Evolutionary conservation across 257 asterid genomes (phyloP).

Genomic region (Lycium ferocissimum): DNA sequence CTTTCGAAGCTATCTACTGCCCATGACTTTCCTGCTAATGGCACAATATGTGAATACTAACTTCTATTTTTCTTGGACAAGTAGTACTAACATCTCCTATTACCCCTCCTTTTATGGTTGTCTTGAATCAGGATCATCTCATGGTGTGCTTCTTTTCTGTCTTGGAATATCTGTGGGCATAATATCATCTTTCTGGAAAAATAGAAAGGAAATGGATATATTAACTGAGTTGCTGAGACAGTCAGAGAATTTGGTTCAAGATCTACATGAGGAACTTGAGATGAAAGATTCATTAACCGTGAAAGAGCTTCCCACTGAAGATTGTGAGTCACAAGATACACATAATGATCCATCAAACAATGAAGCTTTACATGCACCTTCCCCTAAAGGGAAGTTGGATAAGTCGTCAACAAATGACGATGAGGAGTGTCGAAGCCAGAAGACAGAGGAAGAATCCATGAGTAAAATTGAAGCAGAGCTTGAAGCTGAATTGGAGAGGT

Average conservation of each 20-base stretch:
- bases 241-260: slow-evolving; percentile 77
- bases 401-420: slow-evolving; percentile 19
- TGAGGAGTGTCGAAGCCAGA: slow-evolving; percentile 44
- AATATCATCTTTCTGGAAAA: slow-evolving; percentile 56
- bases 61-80: no score
- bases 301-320: slow-evolving; percentile 59
- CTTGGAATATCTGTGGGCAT: slow-evolving; percentile 79
- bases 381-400: slow-evolving; percentile 47
- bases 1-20: slow-evolving; percentile 4
- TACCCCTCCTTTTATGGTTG: slow-evolving; percentile 30
- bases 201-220: slow-evolving; percentile 63
- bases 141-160: slow-evolving; percentile 55
- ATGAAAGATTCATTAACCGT: slow-evolving; percentile 88
- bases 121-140: slow-evolving; percentile 64
- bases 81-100: background rate
- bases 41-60: slow-evolving; percentile 7
- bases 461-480: slow-evolving; percentile 94
- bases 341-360: slow-evolving; percentile 40
- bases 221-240: slow-evolving; percentile 67
- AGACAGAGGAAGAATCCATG: slow-evolving; percentile 65
- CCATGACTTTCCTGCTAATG: background rate
- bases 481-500: slow-evolving; percentile 87
- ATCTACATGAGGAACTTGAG: slow-evolving; percentile 93
- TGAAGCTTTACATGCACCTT: slow-evolving; percentile 40
- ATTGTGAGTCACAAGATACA: slow-evolving; percentile 51